Evolutionary conservation across 1,284 basidiomycete genomes (phyloP).

Genomic region (Apiotrichum sp.): DNA sequence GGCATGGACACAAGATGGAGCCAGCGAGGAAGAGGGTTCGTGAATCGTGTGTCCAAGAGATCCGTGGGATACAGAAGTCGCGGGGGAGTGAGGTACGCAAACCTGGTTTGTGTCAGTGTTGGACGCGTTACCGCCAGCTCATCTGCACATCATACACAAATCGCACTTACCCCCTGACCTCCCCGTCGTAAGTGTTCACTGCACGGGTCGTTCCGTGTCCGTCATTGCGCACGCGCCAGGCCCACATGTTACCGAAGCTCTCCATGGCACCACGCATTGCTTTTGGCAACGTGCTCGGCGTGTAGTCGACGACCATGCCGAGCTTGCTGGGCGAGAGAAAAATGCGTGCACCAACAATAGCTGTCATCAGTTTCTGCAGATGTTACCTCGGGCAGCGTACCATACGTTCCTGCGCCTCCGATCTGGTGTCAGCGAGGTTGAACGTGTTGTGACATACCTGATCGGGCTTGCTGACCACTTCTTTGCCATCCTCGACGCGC

Average conservation of each 20-base stretch:
- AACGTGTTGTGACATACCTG: constrained; percentile 22
- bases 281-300: constrained; percentile 23
- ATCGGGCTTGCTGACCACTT: constrained; percentile 29
- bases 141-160: neutral
- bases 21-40: constrained; percentile 17
- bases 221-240: constrained; percentile 26
- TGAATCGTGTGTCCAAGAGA: constrained; percentile 16
- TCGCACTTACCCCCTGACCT: constrained; percentile 29
- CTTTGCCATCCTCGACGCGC: constrained; percentile 28
- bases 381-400: constrained; percentile 16
- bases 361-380: constrained; percentile 12
- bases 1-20: constrained; percentile 35
- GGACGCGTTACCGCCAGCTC: no score
- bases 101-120: constrained; percentile 16
- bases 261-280: constrained; percentile 23
- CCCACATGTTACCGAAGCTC: constrained; percentile 40
- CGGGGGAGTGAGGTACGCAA: constrained; percentile 32
- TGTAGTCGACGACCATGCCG: constrained; percentile 40
- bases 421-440: constrained; percentile 24
- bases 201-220: constrained; percentile 32
- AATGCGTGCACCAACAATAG: constrained; percentile 39
- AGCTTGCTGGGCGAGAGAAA: constrained; percentile 33
- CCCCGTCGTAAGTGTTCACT: constrained; percentile 36
- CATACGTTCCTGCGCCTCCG: constrained; percentile 43
- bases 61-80: constrained; percentile 23